phyloP scores from a whole-genome alignment of 345 rosid genomes.

The Aquilaria malaccensis region DNA sequence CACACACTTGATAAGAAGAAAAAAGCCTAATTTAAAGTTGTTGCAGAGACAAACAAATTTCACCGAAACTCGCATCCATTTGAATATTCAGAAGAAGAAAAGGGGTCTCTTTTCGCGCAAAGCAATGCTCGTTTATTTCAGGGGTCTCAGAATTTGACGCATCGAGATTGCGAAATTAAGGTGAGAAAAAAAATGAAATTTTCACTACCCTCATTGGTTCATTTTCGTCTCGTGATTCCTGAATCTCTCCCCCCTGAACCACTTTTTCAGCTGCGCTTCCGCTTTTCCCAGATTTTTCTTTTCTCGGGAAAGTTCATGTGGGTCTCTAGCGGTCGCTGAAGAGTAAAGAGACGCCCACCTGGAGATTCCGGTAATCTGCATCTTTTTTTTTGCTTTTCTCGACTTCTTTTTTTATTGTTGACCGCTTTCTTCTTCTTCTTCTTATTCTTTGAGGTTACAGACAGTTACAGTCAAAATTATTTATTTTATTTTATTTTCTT shows the following conservation, averaged over 20 bases:
- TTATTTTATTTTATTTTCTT: slow-evolving; percentile 11
- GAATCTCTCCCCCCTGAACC: neutral
- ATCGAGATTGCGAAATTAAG: slow-evolving; percentile 2
- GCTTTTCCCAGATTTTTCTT: neutral
- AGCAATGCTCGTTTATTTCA: slow-evolving; percentile 33
- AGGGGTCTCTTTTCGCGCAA: slow-evolving; percentile 28
- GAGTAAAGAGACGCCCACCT: slow-evolving; percentile 9
- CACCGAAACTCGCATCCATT: slow-evolving; percentile 25
- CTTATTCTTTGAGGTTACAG: no score
- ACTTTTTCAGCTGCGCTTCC: neutral
- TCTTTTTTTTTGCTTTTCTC: neutral
- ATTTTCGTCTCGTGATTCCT: neutral
- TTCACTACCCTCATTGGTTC: slow-evolving; percentile 1
- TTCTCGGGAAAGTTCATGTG: slow-evolving; percentile 3
- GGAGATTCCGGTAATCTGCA: slow-evolving; percentile 1
- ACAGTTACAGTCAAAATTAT: slow-evolving; percentile 14
- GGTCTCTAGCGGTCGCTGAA: neutral
- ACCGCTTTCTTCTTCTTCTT: neutral
- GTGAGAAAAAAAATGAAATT: slow-evolving; percentile 13
- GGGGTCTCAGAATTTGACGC: slow-evolving; percentile 23
- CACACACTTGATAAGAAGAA: neutral
- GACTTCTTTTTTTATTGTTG: neutral
- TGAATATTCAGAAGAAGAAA: slow-evolving; percentile 12
- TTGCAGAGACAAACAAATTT: slow-evolving; percentile 10
- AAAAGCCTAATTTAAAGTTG: no score